Conservation (phyloP, 2,329 filamentous ascomycete genomes). For the Venturia carpophila region DNA sequence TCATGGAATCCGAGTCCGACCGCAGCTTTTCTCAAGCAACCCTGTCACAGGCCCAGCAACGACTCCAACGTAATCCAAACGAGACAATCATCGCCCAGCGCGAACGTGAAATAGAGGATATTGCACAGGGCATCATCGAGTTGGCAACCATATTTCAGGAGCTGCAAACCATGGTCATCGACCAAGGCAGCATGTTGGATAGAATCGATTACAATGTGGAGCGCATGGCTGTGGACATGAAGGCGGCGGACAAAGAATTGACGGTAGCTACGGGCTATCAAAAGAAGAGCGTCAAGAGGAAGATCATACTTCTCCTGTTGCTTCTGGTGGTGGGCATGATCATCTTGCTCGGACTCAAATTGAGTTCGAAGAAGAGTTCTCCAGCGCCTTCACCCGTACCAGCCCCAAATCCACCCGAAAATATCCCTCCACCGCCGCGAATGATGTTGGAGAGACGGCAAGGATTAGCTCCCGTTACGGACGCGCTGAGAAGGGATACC, state of each 20-base stretch:
- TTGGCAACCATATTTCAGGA: slow-evolving; percentile 95
- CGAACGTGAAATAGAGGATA: slow-evolving; percentile 94
- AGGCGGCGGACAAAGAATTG: slow-evolving; percentile 85
- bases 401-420: neutral
- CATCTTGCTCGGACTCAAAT: slow-evolving; percentile 75
- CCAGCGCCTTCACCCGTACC: slow-evolving; percentile 5
- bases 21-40: slow-evolving; percentile 85
- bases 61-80: slow-evolving; percentile 57
- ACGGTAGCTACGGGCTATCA: slow-evolving; percentile 84
- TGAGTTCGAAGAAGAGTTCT: slow-evolving; percentile 45
- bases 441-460: neutral
- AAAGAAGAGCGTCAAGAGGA: slow-evolving; percentile 77
- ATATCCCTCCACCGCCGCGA: neutral
- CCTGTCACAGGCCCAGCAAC: slow-evolving; percentile 66
- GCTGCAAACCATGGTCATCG: slow-evolving; percentile 76
- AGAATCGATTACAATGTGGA: slow-evolving; percentile 80
- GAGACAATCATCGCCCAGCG: slow-evolving; percentile 82
- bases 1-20: slow-evolving; percentile 90
- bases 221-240: slow-evolving; percentile 86
- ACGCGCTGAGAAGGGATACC: neutral
- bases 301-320: slow-evolving; percentile 82
- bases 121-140: slow-evolving; percentile 96
- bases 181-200: slow-evolving; percentile 45
- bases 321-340: slow-evolving; percentile 80
- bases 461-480: neutral